A percentile compares a stretch with the other conserved stretches of the same genome.
These are phyloP conservation scores for Mucor sp. DNA, from an alignment of 371 early-diverging fungal genomes.

Conservation along the genomic window DNA sequence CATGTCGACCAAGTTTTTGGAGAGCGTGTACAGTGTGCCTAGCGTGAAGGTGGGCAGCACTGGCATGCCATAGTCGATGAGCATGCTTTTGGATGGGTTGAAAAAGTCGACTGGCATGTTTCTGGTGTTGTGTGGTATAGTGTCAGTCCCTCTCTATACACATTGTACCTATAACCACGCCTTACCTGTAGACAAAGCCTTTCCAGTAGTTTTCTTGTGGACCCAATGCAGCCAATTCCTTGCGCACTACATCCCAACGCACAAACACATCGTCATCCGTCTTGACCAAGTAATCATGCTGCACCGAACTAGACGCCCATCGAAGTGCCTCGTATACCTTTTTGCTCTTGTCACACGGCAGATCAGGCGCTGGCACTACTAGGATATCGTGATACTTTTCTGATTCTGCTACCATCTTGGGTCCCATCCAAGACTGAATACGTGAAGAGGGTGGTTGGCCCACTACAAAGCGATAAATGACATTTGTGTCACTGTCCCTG, in stretches of 20 bases:
- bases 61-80: slow-evolving; percentile 47
- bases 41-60: slow-evolving; percentile 62
- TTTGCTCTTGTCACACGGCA: slow-evolving; percentile 47
- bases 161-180: too few species aligned
- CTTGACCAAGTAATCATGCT: slow-evolving; percentile 60
- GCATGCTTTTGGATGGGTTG: slow-evolving; percentile 18
- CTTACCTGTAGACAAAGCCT: slow-evolving; percentile 61
- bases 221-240: slow-evolving; percentile 41
- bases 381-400: slow-evolving; percentile 52
- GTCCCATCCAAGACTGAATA: slow-evolving; percentile 40
- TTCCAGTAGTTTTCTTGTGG: slow-evolving; percentile 52
- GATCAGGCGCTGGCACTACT: slow-evolving; percentile 60
- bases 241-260: slow-evolving; percentile 54
- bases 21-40: slow-evolving; percentile 56
- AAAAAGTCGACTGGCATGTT: slow-evolving; percentile 42
- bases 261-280: slow-evolving; percentile 68
- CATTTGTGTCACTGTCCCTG: neutral
- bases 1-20: slow-evolving; percentile 50
- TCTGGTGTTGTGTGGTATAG: slow-evolving; percentile 24
- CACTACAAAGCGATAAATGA: slow-evolving; percentile 57
- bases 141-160: too few species aligned
- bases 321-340: slow-evolving; percentile 58
- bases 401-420: slow-evolving; percentile 49
- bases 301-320: slow-evolving; percentile 37
- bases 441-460: slow-evolving; percentile 56